Evolutionary conservation across 2,329 filamentous ascomycete species (phyloP).

Genomic region (Pseudogymnoascus sp.): DNA sequence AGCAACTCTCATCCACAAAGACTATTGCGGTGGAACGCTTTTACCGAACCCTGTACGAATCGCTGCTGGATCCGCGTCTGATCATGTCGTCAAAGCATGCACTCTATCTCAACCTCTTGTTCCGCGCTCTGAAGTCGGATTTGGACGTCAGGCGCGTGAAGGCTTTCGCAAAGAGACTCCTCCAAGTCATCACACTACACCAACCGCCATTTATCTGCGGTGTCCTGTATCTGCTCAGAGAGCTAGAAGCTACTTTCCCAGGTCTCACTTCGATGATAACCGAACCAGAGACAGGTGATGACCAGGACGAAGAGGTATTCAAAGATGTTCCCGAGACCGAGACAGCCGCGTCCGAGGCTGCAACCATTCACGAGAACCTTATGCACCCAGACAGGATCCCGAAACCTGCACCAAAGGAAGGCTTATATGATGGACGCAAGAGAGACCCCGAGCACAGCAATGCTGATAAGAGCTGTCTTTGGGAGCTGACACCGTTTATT

Average conservation of each 20-base stretch:
- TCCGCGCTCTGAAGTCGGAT: constrained; percentile 81
- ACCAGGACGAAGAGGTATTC: constrained; percentile 50
- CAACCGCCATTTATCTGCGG: constrained; percentile 90
- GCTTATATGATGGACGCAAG: constrained; percentile 78
- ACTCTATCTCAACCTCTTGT: constrained; percentile 87
- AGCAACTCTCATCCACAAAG: constrained; percentile 78
- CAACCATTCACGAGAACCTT: constrained; percentile 20
- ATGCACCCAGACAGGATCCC: constrained; percentile 3
- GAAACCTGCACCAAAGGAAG: constrained; percentile 19
- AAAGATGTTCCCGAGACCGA: constrained; percentile 56
- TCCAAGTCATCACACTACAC: constrained; percentile 81
- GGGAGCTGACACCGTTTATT: constrained; percentile 75
- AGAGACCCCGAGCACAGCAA: constrained; percentile 86
- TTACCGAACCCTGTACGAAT: constrained; percentile 93
- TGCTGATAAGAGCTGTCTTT: constrained; percentile 86
- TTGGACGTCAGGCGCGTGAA: constrained; percentile 87
- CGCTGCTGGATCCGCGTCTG: constrained; percentile 81
- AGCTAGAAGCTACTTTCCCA: constrained; percentile 73
- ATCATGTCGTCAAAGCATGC: constrained; percentile 89
- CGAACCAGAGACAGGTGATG: constrained; percentile 71
- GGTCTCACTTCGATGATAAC: constrained; percentile 71
- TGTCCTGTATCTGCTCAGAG: constrained; percentile 79
- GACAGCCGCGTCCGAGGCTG: constrained; percentile 25
- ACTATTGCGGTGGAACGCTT: constrained; percentile 82
- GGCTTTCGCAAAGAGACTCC: constrained; percentile 87